A percentile compares a stretch with the other conserved stretches of the same genome.
Conservation (phyloP, 495 filamentous ascomycete species). For the Bryoglossum gracile region DNA sequence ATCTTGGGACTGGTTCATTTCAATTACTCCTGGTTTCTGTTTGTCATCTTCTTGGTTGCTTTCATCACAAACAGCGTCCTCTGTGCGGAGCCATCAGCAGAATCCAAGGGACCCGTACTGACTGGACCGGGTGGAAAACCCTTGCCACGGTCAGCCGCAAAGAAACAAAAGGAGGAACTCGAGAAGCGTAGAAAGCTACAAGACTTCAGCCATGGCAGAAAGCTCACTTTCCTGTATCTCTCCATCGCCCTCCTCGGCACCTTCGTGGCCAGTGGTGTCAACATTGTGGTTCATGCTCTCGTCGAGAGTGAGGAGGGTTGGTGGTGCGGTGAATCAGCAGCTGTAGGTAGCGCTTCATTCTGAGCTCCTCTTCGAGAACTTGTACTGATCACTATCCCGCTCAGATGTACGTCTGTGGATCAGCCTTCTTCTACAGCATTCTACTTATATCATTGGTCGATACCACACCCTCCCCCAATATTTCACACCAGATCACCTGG, state of each 20-base stretch:
- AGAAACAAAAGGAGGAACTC: conserved; percentile 36
- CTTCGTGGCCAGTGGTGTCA: conserved; percentile 64
- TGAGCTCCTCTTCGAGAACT: no score
- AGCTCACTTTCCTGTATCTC: conserved; percentile 63
- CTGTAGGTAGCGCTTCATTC: conserved; percentile 74
- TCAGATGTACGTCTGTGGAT: conserved; percentile 75
- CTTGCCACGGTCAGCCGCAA: conserved; percentile 53
- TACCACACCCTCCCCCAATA: conserved; percentile 62
- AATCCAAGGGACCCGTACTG: conserved; percentile 26
- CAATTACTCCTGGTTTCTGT: conserved; percentile 57
- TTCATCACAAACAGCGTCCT: conserved; percentile 57
- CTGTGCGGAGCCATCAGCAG: conserved; percentile 37
- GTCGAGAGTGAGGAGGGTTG: conserved; percentile 57
- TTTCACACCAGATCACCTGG: conserved; percentile 71
- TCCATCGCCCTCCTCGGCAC: conserved; percentile 59
- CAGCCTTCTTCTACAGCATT: conserved; percentile 50
- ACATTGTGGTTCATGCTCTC: conserved; percentile 73
- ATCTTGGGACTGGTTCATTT: conserved; percentile 37
- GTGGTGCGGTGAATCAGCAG: conserved; percentile 84
- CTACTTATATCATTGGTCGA: conserved; percentile 74
- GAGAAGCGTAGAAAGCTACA: conserved; percentile 32
- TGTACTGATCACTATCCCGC: conserved; percentile 5
- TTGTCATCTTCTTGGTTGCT: conserved; percentile 58
- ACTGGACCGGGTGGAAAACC: conserved; percentile 76
- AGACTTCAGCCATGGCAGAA: conserved; percentile 31